phyloP scores from a whole-genome alignment of 441 rosid species.

The Bruguiera hainesii region DNA sequence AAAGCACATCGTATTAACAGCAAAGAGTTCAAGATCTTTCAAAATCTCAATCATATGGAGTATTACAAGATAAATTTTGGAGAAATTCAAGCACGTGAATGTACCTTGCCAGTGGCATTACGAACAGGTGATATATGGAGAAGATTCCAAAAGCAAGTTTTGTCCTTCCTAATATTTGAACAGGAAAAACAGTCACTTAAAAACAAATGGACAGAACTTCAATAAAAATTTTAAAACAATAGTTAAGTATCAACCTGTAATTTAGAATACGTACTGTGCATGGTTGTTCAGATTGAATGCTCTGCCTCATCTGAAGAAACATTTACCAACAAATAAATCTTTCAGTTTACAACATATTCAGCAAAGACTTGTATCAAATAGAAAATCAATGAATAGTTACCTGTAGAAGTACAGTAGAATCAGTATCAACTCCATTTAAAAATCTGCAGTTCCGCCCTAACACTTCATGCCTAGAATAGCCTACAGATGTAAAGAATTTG shows the following conservation, averaged over 20 bases:
- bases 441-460: constrained; percentile 72
- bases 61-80: neutral
- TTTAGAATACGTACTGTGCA: constrained; percentile 92
- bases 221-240: constrained; percentile 19
- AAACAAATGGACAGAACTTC: constrained; percentile 11
- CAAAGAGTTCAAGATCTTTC: neutral
- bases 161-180: constrained; percentile 62
- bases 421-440: constrained; percentile 67
- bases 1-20: neutral
- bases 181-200: constrained; percentile 24
- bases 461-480: constrained; percentile 77
- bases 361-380: neutral
- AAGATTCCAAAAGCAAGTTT: constrained; percentile 74
- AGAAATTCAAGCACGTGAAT: constrained; percentile 11
- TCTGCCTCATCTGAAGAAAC: constrained; percentile 54
- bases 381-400: constrained; percentile 28
- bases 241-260: constrained; percentile 78
- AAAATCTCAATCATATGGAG: neutral
- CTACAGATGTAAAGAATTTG: constrained; percentile 31
- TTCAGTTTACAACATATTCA: constrained; percentile 3
- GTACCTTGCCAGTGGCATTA: constrained; percentile 93
- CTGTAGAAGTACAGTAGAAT: constrained; percentile 48
- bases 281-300: constrained; percentile 57
- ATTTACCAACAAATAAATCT: neutral
- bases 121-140: constrained; percentile 91